Evolutionary conservation across 495 filamentous ascomycete genomes (phyloP), one percentile per base, ranked within the genome.

Genomic region (Daldinia childiae): DNA sequence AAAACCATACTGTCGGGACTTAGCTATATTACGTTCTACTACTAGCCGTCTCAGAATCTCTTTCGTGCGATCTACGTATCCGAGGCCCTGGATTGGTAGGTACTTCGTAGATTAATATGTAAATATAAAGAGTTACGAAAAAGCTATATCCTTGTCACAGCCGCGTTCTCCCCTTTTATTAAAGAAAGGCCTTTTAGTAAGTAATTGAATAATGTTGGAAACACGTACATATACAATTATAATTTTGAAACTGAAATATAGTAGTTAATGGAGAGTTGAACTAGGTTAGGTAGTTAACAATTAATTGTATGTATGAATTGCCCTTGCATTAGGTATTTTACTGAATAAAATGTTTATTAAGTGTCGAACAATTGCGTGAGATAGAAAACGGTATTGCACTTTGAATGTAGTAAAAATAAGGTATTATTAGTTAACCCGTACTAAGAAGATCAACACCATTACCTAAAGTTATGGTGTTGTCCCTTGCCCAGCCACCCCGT

Each of bases 401-500:
- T 34, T 36, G 30, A 30, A 43, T 67, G 69, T 58, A 72, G 69
- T 67, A 72, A 51, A 63, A 72, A 63, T 67, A 72, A 67, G 64
- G 69, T 72, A 64, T 68, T 64, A 62, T 63, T 72, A 72, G 64
- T 56, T 54, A 57, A 57, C 29, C 30, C n/a, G 30, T 21, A 57
- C 54, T 21, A 27, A 30, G n/a, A 45, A 43, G 57, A 32, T 60
- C 54, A 48, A 54, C 50, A 27, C 50, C 50, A 54, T 30, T 54
- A 54, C 26, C 26, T 30, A 30, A 62, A 17, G 21, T 36, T 26
- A 30, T 55, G 32, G 71, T 63, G 36, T 62, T 63, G 61, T 65
- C 61, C 64, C 64, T 58, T 69, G 71, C 66, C 67, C 71, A 74
- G 67, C 71, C 71, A 74, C 67, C 71, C 71, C 66, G 71, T 69